phyloP scores from a whole-genome alignment of 75 land plant genomes.

The Selaginella tamariscina region DNA sequence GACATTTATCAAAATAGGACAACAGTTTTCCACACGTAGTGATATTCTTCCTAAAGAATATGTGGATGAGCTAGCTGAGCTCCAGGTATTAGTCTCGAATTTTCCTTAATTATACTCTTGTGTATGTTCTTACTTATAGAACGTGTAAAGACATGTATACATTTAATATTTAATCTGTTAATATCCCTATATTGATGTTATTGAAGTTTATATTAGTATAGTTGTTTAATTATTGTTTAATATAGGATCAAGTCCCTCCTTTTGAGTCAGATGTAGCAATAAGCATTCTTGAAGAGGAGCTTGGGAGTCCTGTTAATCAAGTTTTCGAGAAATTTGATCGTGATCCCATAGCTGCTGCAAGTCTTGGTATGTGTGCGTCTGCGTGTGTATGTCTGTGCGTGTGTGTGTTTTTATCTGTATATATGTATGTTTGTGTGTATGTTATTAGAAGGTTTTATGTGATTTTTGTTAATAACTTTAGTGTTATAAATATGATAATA shows the following conservation, averaged over 20 bases:
- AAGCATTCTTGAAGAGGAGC: slow-evolving; percentile 74
- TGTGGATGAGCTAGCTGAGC: slow-evolving; percentile 94
- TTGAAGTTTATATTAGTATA: too few relatives aligned
- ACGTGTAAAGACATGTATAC: too few relatives aligned
- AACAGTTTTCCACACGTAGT: slow-evolving; percentile 97
- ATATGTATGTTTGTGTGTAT: not conserved
- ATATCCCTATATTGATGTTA: too few relatives aligned
- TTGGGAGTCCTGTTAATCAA: slow-evolving; percentile 54
- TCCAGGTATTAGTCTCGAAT: too few relatives aligned
- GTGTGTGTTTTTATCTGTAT: not conserved
- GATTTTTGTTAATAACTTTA: not conserved
- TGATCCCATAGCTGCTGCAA: slow-evolving; percentile 99
- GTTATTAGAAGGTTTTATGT: not conserved
- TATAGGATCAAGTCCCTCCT: slow-evolving; percentile 99
- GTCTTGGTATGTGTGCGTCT: slow-evolving; percentile 60
- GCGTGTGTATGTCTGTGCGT: not conserved
- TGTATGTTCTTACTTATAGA: not conserved
- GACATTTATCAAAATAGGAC: slow-evolving; percentile 98
- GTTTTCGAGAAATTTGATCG: slow-evolving; percentile 79
- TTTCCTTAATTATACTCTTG: too few relatives aligned
- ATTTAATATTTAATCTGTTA: too few relatives aligned
- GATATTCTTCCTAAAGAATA: slow-evolving; percentile 97
- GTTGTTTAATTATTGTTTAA: too few relatives aligned
- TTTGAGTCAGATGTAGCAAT: slow-evolving; percentile 86
- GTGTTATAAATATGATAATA: not conserved